Evolutionary conservation across 768 basidiomycete species (phyloP).

Genomic region (Astraeus odoratus): DNA sequence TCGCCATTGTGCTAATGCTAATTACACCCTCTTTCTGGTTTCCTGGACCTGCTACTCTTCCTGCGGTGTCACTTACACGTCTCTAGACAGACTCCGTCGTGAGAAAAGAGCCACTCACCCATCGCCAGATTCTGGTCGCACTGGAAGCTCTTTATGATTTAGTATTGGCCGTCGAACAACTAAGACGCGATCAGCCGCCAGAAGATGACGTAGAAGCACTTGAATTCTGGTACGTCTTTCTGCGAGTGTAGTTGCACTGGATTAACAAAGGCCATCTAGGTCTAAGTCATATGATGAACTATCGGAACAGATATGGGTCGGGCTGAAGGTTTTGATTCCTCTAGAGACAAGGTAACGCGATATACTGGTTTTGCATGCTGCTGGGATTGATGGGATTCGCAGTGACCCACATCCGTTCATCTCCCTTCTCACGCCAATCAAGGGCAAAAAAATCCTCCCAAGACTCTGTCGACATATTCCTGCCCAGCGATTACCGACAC

Average conservation of each 20-base stretch:
- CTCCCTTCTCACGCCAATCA: constrained; percentile 77
- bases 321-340: constrained; percentile 80
- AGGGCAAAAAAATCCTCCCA: constrained; percentile 90
- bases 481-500: constrained; percentile 71
- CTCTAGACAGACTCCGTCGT: constrained; percentile 55
- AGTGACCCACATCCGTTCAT: constrained; percentile 97
- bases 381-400: background rate
- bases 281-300: constrained; percentile 47
- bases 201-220: constrained; percentile 40
- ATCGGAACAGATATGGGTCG: constrained; percentile 72
- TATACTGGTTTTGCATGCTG: constrained; percentile 1
- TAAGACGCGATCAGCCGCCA: constrained; percentile 69
- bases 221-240: constrained; percentile 37
- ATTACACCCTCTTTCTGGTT: background rate
- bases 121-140: constrained; percentile 68
- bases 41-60: background rate
- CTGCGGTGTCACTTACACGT: background rate
- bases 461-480: constrained; percentile 81
- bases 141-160: constrained; percentile 84
- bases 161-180: constrained; percentile 78
- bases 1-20: constrained; percentile 8
- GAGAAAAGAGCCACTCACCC: constrained; percentile 66
- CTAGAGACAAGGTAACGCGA: constrained; percentile 76
- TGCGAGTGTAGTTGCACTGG: background rate
- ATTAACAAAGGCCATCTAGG: constrained; percentile 33